Base-by-base conservation (phyloP, 1,139 yeast genomes). In the Taphrina sp. region DNA sequence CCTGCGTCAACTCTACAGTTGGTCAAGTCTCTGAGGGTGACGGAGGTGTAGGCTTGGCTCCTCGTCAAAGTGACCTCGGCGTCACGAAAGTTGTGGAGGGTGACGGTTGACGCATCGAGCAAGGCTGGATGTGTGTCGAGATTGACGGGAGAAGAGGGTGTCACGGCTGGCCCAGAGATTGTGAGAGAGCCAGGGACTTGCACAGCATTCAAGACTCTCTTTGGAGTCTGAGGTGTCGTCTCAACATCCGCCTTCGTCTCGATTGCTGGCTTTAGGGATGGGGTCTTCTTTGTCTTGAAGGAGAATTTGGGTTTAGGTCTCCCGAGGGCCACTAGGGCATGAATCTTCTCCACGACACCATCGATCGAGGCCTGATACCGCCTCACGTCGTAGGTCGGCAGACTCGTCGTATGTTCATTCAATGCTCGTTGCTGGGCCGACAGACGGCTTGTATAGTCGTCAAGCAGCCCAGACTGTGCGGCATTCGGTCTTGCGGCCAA, bases 261-360 rank as follows among this genome's bases (percentile, higher is more conserved):
- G 31, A 26, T 12, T 7, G 7, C 12, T 7, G 7, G 10, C 12
- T 26, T 26, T 12, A 26, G 31, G 7, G 31, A 7, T 7, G 51
- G 16, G 38, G 19, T 8, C 33, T 22, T n/a, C 17, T 33, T 43
- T 16, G 28, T 19, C 28, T 20, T 29, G 41, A 49, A 49, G 5
- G 46, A 20, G 23, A 49, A 49, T 17, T 39, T 49, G 1, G 54
- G 5, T 23, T 49, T 49, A 17, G 54, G 54, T 26, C 31, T 39
- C 17, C 5, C 20, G 8, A 16, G 34, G 24, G 14, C 31, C n/a
- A 20, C 31, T 14, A 28, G 17, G 3, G 36, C n/a, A 1, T 36
- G 17, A 8, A 39, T 12, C 7, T 19, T 22, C 19, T 23, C 12
- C 3, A 24, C 8, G n/a, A 49, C 26, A 12, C 39, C 46, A 17